Percentiles rank a stretch among this genome's conserved stretches.
phyloP scores from a whole-genome alignment of 306 rosid genomes.

The Dryas alaskensis region DNA sequence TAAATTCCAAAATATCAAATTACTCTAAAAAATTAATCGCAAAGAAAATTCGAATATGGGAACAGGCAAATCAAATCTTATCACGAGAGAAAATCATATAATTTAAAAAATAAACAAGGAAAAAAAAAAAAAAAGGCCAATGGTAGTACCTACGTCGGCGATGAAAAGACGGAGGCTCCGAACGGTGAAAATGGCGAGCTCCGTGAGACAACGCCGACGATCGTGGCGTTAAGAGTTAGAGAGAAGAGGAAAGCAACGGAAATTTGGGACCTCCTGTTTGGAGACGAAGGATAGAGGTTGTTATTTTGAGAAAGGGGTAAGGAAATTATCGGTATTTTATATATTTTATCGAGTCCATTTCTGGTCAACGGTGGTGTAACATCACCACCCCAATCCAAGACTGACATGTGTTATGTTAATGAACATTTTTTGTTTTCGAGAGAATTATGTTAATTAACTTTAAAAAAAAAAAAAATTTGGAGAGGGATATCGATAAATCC shows the following conservation, averaged over 20 bases:
- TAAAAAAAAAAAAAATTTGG: too few relatives aligned
- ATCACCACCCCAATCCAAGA: too few relatives aligned
- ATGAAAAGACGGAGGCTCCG: not conserved
- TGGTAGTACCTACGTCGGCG: not conserved
- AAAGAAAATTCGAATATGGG: not conserved
- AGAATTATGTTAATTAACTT: too few relatives aligned
- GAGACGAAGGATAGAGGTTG: not conserved
- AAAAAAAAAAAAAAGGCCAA: not conserved
- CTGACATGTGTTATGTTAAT: too few relatives aligned
- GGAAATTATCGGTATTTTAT: not conserved
- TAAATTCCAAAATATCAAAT: not conserved
- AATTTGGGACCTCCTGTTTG: too few relatives aligned
- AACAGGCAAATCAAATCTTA: not conserved
- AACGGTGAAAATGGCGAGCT: not conserved
- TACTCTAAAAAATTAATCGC: not conserved
- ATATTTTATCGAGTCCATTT: not conserved
- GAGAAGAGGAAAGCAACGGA: too few relatives aligned
- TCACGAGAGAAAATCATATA: not conserved
- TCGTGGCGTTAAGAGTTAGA: not conserved
- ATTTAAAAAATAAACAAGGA: not conserved
- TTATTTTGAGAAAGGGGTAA: not conserved
- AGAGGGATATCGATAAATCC: too few relatives aligned
- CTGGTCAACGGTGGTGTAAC: too few relatives aligned
- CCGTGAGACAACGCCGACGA: not conserved
- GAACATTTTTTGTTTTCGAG: too few relatives aligned